Evolutionary conservation across 2,329 filamentous ascomycete genomes (phyloP).

Genomic region (Arthrobotrys iridis): DNA sequence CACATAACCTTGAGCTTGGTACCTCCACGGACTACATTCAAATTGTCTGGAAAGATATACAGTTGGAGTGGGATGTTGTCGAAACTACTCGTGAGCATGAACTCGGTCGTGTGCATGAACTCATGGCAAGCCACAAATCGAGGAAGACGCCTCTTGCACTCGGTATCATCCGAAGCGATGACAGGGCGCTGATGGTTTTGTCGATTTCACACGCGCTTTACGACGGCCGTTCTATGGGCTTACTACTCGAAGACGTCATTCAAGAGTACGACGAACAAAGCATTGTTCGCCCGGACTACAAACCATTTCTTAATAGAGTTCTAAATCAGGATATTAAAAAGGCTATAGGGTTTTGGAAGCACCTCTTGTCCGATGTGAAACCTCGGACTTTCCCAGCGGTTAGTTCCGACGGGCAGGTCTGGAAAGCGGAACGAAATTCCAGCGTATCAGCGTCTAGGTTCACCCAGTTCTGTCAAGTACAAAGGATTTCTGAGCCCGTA

Average conservation of each 20-base stretch:
- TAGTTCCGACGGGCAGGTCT: background rate
- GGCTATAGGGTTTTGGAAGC: conserved; percentile 75
- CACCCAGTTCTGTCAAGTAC: conserved; percentile 71
- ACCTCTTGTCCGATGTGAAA: conserved; percentile 69
- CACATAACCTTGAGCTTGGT: conserved; percentile 65
- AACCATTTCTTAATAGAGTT: conserved; percentile 66
- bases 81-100: conserved; percentile 28
- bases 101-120: conserved; percentile 35
- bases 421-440: conserved; percentile 27
- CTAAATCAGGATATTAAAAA: conserved; percentile 62
- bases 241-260: conserved; percentile 77
- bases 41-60: conserved; percentile 62
- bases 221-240: conserved; percentile 82
- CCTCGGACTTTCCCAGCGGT: conserved; percentile 62
- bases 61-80: conserved; percentile 61
- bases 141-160: conserved; percentile 61
- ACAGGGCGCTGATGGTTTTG: conserved; percentile 61
- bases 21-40: conserved; percentile 68
- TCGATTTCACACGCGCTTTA: conserved; percentile 89
- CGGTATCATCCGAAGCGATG: conserved; percentile 63
- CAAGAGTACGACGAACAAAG: conserved; percentile 69
- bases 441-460: conserved; percentile 60
- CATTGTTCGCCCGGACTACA: conserved; percentile 64
- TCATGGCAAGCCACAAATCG: conserved; percentile 49
- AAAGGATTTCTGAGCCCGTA: conserved; percentile 77